Base-by-base conservation (phyloP, 768 basidiomycete species). In the Calocybe indica region DNA sequence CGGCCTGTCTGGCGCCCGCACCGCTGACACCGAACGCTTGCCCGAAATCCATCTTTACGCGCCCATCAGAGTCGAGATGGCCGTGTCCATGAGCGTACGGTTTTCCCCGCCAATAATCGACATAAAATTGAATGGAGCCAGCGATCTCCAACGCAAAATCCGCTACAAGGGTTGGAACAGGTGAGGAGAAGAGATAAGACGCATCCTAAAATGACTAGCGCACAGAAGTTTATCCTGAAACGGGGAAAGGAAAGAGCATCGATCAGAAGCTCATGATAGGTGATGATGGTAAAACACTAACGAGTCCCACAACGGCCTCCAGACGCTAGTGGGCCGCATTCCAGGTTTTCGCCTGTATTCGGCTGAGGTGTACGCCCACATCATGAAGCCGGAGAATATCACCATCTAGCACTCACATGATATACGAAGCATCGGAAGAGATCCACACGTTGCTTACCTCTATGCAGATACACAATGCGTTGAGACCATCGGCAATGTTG, bases 401-500 rank as follows among this genome's bases (percentile, higher is more conserved):
- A 92, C 81, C 91, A 93, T 93, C 87, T 90, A 52, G 7, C 10
- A 56, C 50, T 49, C 35, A 52, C 22, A 29, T 22, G 39, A 34
- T 45, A 9, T 10, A 29, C n/a, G 28, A 38, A n/a, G n/a, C 12
- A 3, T 34, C 11, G 39, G 12, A 9, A 9, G 38, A n/a, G 32
- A 5, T 0, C 12, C 28, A 45, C 14, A 47, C 38, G 13, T 35
- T 30, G 50, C 62, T 46, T 53, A 88, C 89, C 78, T 95, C 92
- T 42, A 94, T 79, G 53, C 87, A 89, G 30, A 82, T 89, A 12
- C 85, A 71, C 4, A 96, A 72, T 0, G 92, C 90, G 52, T 82
- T 87, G 30, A 94, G 65, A 1, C 92, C 92, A 49, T 95, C 77
- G 1, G 90, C 78, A 43, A 95, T 80, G 58, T 95, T 95, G 3